Percentiles rank a stretch among this genome's conserved stretches.
Conservation (phyloP, 352 stramenopile species). For the Pythium apleroticum region DNA sequence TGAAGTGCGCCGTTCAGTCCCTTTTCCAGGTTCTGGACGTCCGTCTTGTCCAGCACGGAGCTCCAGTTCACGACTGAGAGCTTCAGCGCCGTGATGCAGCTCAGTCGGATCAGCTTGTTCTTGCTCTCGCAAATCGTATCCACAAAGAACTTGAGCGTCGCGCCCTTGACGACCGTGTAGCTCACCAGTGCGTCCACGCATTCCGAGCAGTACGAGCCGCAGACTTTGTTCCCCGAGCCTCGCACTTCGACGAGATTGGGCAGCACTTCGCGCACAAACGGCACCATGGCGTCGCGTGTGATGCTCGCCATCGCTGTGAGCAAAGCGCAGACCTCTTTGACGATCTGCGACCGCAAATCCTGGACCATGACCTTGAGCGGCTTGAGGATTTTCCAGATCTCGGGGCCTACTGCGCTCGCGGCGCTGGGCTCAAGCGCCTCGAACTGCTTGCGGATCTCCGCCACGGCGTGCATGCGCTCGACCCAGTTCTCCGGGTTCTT, state of each 20-base stretch:
- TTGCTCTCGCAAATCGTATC: constrained; percentile 77
- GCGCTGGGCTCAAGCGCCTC: constrained; percentile 50
- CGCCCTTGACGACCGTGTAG: constrained; percentile 70
- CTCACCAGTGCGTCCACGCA: constrained; percentile 68
- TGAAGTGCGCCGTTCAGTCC: constrained; percentile 69
- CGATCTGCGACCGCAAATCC: constrained; percentile 82
- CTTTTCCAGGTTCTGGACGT: constrained; percentile 83
- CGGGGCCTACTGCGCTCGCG: constrained; percentile 40
- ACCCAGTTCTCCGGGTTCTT: constrained; percentile 84
- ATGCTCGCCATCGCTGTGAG: constrained; percentile 58
- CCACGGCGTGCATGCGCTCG: constrained; percentile 63
- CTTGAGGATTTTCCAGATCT: constrained; percentile 74
- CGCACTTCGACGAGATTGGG: constrained; percentile 76
- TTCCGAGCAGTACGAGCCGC: constrained; percentile 74
- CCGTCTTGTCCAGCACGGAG: constrained; percentile 69
- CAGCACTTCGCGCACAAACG: constrained; percentile 71
- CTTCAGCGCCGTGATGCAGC: constrained; percentile 66
- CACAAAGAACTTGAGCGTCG: constrained; percentile 71
- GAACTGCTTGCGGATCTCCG: constrained; percentile 69
- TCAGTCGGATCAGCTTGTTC: constrained; percentile 79
- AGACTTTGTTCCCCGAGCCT: constrained; percentile 83
- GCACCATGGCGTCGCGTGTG: constrained; percentile 79
- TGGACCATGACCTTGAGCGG: constrained; percentile 73
- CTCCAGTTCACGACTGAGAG: constrained; percentile 62
- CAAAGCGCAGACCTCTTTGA: constrained; percentile 78